phyloP scores from a whole-genome alignment of 2,329 filamentous ascomycete species.

The Penicillium polonicum region DNA sequence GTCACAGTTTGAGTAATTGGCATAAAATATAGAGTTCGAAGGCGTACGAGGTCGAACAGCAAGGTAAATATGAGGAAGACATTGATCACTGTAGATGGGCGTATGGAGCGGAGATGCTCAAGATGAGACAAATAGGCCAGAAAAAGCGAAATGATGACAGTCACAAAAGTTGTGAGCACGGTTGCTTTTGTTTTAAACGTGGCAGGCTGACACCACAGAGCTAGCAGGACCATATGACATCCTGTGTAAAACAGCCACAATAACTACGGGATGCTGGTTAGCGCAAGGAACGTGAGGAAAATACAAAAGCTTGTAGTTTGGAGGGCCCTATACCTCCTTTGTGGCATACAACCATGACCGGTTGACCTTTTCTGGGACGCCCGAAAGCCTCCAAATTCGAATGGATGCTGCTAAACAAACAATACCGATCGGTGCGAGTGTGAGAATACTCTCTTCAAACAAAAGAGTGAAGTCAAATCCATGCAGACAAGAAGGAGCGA shows the following conservation, averaged over 20 bases:
- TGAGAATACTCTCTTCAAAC: slow-evolving; percentile 33
- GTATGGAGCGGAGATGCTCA: slow-evolving; percentile 20
- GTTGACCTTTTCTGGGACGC: slow-evolving; percentile 17
- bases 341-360: slow-evolving; percentile 21
- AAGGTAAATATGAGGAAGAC: slow-evolving; percentile 11
- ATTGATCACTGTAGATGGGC: slow-evolving; percentile 19
- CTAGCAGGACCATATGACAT: slow-evolving; percentile 13
- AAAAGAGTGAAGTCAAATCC: slow-evolving; percentile 35
- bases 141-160: slow-evolving; percentile 5
- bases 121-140: slow-evolving; percentile 19
- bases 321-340: slow-evolving; percentile 10
- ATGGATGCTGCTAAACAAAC: neutral
- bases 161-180: slow-evolving; percentile 7
- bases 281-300: neutral
- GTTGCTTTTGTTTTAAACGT: slow-evolving; percentile 17
- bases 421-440: slow-evolving; percentile 9
- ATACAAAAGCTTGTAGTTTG: neutral
- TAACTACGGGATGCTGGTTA: slow-evolving; percentile 1
- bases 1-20: slow-evolving; percentile 9
- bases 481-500: slow-evolving; percentile 24
- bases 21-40: slow-evolving; percentile 21
- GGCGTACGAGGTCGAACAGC: slow-evolving; percentile 17
- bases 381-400: slow-evolving; percentile 10
- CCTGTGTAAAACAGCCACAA: slow-evolving; percentile 14
- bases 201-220: slow-evolving; percentile 12